A percentile compares a stretch with the other conserved stretches of the same genome.
Conservation (phyloP, 768 basidiomycete genomes). For the Lactarius pseudohatsudake region DNA sequence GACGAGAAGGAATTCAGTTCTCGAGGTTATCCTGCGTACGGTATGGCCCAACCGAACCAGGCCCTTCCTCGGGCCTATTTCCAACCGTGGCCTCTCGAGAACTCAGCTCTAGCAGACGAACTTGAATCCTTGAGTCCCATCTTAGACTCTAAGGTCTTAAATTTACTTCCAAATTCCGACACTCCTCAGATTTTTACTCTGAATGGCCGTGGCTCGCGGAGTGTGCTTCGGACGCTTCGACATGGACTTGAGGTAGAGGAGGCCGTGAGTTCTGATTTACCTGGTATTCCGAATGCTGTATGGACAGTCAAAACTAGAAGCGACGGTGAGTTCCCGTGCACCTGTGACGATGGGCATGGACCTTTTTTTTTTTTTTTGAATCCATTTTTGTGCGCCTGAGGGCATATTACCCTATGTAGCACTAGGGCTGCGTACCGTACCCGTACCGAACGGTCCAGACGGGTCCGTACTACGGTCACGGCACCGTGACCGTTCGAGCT, state of each 20-base stretch:
- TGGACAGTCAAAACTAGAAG: slow-evolving; percentile 94
- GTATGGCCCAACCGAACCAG: slow-evolving; percentile 69
- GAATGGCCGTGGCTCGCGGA: slow-evolving; percentile 87
- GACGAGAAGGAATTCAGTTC: slow-evolving; percentile 91
- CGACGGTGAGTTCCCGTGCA: slow-evolving; percentile 67
- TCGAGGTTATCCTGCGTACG: slow-evolving; percentile 77
- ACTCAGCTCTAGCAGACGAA: slow-evolving; percentile 88
- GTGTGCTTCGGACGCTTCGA: slow-evolving; percentile 82
- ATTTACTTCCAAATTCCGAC: slow-evolving; percentile 87
- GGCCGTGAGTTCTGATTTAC: slow-evolving; percentile 91
- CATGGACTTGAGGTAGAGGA: slow-evolving; percentile 97
- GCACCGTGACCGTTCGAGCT: too few species aligned
- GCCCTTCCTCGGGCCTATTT: slow-evolving; percentile 81
- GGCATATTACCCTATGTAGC: too few species aligned
- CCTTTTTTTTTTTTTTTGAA: too few species aligned
- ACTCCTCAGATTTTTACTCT: slow-evolving; percentile 95
- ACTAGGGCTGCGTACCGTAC: too few species aligned
- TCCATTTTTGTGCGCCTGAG: too few species aligned
- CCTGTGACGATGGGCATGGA: not conserved
- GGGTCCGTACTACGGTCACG: too few species aligned
- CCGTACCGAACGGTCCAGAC: too few species aligned
- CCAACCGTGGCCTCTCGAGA: slow-evolving; percentile 82
- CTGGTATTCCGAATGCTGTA: slow-evolving; percentile 96
- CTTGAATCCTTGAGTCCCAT: slow-evolving; percentile 89
- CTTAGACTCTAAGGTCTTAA: slow-evolving; percentile 88